Conservation (phyloP, 805 yeast genomes). For the Yarrowia hollandica region DNA sequence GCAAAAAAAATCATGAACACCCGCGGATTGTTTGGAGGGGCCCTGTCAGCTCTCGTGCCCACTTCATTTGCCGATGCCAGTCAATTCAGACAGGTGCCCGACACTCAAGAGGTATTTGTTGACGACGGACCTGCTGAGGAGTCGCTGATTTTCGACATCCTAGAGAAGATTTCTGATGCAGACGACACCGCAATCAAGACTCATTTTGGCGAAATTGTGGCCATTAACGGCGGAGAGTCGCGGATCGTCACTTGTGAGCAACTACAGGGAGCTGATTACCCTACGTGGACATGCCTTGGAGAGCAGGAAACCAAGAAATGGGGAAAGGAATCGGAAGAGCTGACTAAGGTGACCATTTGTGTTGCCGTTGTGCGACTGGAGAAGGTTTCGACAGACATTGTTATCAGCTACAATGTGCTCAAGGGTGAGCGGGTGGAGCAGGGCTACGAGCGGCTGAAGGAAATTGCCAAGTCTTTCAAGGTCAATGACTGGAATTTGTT, state of each 20-base stretch:
- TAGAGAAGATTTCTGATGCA: conserved; percentile 42
- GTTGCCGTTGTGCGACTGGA: conserved; percentile 58
- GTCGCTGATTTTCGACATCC: conserved; percentile 45
- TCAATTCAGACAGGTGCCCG: conserved; percentile 78
- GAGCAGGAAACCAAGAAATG: conserved; percentile 34
- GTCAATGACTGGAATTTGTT: conserved; percentile 20
- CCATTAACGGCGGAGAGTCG: conserved; percentile 34
- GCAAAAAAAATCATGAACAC: conserved; percentile 23
- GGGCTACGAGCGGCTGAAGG: conserved; percentile 18
- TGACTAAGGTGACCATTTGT: conserved; percentile 50
- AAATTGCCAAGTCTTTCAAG: conserved; percentile 26
- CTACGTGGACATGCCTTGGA: conserved; percentile 57
- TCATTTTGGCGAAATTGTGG: conserved; percentile 38
- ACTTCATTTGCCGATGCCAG: conserved; percentile 71
- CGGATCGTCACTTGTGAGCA: conserved; percentile 32
- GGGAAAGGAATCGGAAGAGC: conserved; percentile 28
- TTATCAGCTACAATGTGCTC: conserved; percentile 56
- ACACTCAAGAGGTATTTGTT: conserved; percentile 88
- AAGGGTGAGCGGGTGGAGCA: background rate
- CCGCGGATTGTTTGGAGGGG: conserved; percentile 74
- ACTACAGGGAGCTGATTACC: conserved; percentile 45
- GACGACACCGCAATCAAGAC: conserved; percentile 33
- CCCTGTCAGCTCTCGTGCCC: conserved; percentile 63
- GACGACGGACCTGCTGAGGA: conserved; percentile 39
- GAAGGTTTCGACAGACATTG: conserved; percentile 57